Percentiles rank a stretch among this genome's conserved stretches.
Evolutionary conservation across 495 filamentous ascomycete species (phyloP).

Genomic region (Aspergillus ostianus): DNA sequence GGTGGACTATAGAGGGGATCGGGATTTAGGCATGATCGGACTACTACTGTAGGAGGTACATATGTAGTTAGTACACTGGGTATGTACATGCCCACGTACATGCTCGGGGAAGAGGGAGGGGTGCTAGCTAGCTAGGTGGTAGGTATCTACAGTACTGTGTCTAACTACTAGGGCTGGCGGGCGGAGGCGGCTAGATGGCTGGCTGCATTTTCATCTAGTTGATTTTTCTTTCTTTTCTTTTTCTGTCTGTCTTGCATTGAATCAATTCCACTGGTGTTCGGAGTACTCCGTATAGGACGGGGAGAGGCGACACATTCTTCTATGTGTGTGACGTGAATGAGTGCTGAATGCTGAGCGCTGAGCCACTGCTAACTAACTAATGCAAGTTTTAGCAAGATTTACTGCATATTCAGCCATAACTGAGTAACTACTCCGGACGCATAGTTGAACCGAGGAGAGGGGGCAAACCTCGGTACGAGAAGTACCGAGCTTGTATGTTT

Average conservation of each 20-base stretch:
- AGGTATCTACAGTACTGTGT: too few relatives aligned
- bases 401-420: background rate
- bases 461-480: background rate
- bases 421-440: too few relatives aligned
- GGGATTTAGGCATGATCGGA: background rate
- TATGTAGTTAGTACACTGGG: background rate
- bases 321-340: background rate
- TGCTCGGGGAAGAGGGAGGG: too few relatives aligned
- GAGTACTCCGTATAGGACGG: background rate
- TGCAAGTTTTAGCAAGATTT: background rate
- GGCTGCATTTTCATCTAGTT: background rate
- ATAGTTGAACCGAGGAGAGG: too few relatives aligned
- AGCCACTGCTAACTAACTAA: background rate
- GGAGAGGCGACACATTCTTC: background rate
- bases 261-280: background rate
- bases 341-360: background rate
- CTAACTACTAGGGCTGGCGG: background rate
- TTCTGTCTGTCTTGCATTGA: background rate
- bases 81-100: background rate
- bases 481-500: background rate
- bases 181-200: background rate
- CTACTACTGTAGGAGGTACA: too few relatives aligned
- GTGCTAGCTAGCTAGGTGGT: too few relatives aligned
- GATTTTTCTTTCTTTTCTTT: too few relatives aligned
- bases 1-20: too few relatives aligned